Conservation (phyloP, 2,329 filamentous ascomycete genomes). For the Ilyonectria mors-panacis region DNA sequence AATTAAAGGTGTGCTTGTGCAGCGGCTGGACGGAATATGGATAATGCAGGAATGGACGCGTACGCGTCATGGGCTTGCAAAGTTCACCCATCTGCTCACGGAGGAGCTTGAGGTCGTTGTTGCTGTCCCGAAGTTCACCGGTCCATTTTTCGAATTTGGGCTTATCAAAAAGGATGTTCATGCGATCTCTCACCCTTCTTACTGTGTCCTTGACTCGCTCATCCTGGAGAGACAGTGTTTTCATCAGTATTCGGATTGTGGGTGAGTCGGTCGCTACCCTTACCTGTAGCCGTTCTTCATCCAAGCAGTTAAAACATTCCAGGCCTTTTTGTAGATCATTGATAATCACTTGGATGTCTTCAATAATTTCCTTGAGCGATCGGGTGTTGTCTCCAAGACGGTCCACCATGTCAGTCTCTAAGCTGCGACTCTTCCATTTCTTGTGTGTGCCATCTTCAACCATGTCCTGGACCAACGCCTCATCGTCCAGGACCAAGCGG, state of each 20-base stretch:
- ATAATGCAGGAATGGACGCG: neutral
- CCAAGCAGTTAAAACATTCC: neutral
- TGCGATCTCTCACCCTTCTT: neutral
- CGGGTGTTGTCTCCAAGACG: neutral
- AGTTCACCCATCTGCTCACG: constrained; percentile 5
- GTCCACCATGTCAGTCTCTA: neutral
- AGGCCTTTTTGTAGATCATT: neutral
- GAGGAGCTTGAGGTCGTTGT: constrained; percentile 11
- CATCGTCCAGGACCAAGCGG: neutral
- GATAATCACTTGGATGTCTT: neutral
- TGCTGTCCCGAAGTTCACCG: neutral
- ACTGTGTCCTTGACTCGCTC: constrained; percentile 2
- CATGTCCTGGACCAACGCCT: neutral
- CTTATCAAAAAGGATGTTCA: constrained; percentile 3
- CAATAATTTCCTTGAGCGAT: neutral
- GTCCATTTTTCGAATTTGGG: neutral
- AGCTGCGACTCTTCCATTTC: neutral
- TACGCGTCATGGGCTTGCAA: neutral
- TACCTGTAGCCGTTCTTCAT: neutral
- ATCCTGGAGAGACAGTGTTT: neutral
- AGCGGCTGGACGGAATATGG: neutral
- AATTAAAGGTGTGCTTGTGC: neutral
- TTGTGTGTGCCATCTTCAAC: neutral
- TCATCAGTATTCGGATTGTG: neutral
- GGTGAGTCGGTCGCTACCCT: neutral